phyloP scores from a whole-genome alignment of 164 flowering plant genomes.

The Houttuynia cordata region DNA sequence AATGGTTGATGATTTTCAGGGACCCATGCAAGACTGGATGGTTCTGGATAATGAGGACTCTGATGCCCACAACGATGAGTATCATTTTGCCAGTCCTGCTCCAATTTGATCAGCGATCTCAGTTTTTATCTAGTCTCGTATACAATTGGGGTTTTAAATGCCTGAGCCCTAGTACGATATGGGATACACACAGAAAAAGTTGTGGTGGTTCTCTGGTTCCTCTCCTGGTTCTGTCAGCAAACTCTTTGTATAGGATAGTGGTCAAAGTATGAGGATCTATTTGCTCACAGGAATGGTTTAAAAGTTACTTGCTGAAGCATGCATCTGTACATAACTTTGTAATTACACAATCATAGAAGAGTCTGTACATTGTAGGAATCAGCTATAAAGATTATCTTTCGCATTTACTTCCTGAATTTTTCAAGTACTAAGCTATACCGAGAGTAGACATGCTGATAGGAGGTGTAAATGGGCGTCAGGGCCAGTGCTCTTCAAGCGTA shows the following conservation, averaged over 20 bases:
- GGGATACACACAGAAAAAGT: neutral
- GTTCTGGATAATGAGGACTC: slow-evolving; percentile 20
- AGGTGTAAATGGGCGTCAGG: too few relatives aligned
- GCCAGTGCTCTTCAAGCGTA: too few relatives aligned
- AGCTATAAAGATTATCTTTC: too few relatives aligned
- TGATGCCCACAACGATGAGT: neutral
- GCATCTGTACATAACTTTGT: neutral
- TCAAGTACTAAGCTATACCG: too few relatives aligned
- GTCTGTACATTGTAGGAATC: neutral
- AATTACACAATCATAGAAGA: neutral
- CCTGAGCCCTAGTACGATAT: neutral
- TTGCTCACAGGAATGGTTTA: neutral
- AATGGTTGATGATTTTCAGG: slow-evolving; percentile 24
- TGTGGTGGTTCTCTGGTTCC: neutral
- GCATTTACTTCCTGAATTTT: too few relatives aligned
- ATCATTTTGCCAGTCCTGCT: neutral
- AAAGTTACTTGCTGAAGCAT: neutral
- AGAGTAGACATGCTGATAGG: too few relatives aligned
- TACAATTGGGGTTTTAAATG: neutral
- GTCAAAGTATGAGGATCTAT: neutral
- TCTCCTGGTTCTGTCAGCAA: neutral
- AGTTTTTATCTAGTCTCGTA: neutral
- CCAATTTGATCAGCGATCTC: neutral
- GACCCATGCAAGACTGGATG: slow-evolving; percentile 62
- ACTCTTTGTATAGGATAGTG: neutral